A percentile compares a stretch with the other conserved stretches of the same genome.
Conservation (phyloP, 2,329 filamentous ascomycete species). For the Hymenotorrendiella dingleyae region DNA sequence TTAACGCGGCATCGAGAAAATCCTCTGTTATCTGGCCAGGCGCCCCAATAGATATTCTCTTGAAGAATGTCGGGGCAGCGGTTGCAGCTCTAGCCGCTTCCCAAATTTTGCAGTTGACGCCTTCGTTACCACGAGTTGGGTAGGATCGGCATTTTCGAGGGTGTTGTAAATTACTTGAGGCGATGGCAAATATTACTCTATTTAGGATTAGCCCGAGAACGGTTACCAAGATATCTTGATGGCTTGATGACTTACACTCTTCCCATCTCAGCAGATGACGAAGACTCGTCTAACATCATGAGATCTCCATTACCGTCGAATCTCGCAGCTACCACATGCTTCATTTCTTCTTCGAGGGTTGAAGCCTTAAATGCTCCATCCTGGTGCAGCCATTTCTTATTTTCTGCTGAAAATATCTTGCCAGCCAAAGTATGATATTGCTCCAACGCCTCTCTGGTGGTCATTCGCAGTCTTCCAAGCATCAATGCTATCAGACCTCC, state of each 20-base stretch:
- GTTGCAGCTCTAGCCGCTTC: slow-evolving; percentile 6
- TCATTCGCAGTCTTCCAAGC: background rate
- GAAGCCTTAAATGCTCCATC: background rate
- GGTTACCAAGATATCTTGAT: too few species aligned
- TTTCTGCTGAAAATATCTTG: background rate
- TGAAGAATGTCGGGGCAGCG: slow-evolving; percentile 5
- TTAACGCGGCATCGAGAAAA: slow-evolving; percentile 1
- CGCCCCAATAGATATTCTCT: slow-evolving; percentile 1
- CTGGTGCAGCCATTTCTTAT: background rate
- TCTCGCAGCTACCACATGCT: background rate
- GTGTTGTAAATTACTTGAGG: background rate
- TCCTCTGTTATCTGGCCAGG: background rate
- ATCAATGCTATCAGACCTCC: background rate
- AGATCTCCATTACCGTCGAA: background rate
- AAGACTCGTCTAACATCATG: background rate
- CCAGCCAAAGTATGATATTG: background rate
- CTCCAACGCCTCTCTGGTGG: background rate
- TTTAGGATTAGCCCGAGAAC: background rate
- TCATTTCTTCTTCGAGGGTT: background rate
- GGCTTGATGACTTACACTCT: too few species aligned
- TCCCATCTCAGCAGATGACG: too few species aligned
- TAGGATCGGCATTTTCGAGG: background rate
- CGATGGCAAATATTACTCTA: too few species aligned
- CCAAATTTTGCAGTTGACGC: slow-evolving; percentile 3
- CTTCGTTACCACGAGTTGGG: background rate